A percentile compares a stretch with the other conserved stretches of the same genome.
Evolutionary conservation across 176 grass and related monocot species (phyloP).

Genomic region (Oryza rufipogon): DNA sequence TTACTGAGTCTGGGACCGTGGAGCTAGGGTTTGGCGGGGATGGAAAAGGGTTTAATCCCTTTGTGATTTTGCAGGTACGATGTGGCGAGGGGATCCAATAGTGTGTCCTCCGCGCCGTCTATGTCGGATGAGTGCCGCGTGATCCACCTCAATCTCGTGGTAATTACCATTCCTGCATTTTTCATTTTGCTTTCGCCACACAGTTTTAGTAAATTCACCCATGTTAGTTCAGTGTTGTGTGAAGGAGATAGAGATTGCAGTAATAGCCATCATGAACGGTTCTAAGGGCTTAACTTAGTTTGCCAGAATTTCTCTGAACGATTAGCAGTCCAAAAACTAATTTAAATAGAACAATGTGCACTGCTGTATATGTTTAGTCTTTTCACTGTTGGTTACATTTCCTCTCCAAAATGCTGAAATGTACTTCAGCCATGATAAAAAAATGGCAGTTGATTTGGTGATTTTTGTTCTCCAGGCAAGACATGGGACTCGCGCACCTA

Average conservation of each 20-base stretch:
- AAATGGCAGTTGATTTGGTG: no score
- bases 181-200: neutral
- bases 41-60: neutral
- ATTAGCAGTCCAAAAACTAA: neutral
- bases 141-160: constrained; percentile 93
- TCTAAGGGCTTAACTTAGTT: neutral
- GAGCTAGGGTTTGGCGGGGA: neutral
- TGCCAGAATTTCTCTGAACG: neutral
- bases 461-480: constrained; percentile 60
- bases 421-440: neutral
- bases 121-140: constrained; percentile 62
- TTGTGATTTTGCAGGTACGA: constrained; percentile 66
- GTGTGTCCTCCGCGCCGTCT: constrained; percentile 24
- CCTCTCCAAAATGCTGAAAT: neutral
- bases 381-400: neutral
- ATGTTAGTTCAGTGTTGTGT: neutral
- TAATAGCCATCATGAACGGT: neutral
- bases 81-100: constrained; percentile 47
- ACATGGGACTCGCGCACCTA: constrained; percentile 87
- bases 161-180: constrained; percentile 40
- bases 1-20: neutral
- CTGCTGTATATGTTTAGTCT: neutral
- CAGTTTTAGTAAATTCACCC: neutral
- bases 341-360: constrained; percentile 6
- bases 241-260: constrained; percentile 6